These are phyloP conservation scores for Remersonia thermophila DNA, from an alignment of 2,329 filamentous ascomycete genomes.

Conservation along the genomic window DNA sequence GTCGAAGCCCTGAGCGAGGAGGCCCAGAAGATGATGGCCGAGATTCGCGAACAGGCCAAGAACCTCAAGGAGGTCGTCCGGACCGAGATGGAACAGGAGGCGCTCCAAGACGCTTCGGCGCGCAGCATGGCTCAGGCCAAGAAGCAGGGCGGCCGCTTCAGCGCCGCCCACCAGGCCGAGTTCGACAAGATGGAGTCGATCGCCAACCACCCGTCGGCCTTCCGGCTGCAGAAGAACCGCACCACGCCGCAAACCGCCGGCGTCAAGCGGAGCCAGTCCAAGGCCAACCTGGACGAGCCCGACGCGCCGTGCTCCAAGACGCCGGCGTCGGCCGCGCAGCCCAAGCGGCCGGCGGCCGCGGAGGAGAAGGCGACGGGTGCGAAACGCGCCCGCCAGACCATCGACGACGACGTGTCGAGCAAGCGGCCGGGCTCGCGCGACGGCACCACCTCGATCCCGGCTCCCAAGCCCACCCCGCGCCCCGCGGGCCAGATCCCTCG, in stretches of 20 bases:
- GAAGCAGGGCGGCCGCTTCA: constrained; percentile 67
- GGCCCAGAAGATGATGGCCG: constrained; percentile 48
- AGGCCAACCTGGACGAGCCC: constrained; percentile 40
- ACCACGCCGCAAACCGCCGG: constrained; percentile 37
- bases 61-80: constrained; percentile 58
- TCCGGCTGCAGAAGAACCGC: constrained; percentile 45
- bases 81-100: constrained; percentile 46
- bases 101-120: constrained; percentile 31
- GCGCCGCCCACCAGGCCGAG: constrained; percentile 70
- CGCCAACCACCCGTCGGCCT: constrained; percentile 70
- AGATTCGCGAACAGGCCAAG: constrained; percentile 58
- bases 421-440: constrained; percentile 47
- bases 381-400: constrained; percentile 60
- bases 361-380: constrained; percentile 30
- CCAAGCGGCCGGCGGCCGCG: constrained; percentile 16
- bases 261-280: constrained; percentile 42
- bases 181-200: constrained; percentile 99
- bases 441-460: constrained; percentile 33
- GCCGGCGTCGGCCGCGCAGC: constrained; percentile 20
- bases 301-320: constrained; percentile 26
- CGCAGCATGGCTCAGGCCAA: constrained; percentile 73
- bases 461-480: constrained; percentile 33
- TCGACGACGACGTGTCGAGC: constrained; percentile 57
- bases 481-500: constrained; percentile 25
- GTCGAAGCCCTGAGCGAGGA: constrained; percentile 41